These are phyloP conservation scores for Linanthus parryae DNA, from an alignment of 148 eudicot genomes.

Conservation along the genomic window DNA sequence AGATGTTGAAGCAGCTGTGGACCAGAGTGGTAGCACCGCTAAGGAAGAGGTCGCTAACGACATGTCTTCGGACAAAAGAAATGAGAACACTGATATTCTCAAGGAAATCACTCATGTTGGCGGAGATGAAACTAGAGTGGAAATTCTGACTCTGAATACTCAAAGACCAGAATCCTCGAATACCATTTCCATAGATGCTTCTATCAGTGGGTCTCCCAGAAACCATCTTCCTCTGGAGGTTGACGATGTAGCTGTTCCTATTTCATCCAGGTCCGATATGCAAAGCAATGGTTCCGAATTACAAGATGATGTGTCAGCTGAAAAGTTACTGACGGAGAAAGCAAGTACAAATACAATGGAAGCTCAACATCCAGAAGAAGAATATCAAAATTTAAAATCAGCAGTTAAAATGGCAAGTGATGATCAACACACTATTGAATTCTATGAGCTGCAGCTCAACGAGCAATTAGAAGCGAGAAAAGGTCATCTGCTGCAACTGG, in stretches of 20 bases:
- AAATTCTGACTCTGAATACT: constrained; percentile 15
- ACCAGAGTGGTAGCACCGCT: constrained; percentile 4
- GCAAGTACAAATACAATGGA: constrained; percentile 11
- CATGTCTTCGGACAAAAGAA: constrained; percentile 6
- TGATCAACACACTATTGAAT: constrained; percentile 24
- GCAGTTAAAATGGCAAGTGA: constrained; percentile 37
- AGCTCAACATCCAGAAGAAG: constrained; percentile 26
- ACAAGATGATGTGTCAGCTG: too few species aligned
- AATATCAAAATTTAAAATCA: constrained; percentile 38
- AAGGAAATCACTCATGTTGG: constrained; percentile 7
- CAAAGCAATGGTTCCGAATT: too few species aligned
- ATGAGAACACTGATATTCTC: constrained; percentile 6
- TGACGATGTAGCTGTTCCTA: background rate
- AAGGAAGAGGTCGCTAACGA: constrained; percentile 9
- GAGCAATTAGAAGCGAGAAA: constrained; percentile 27
- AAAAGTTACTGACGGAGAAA: constrained; percentile 16
- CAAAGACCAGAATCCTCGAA: constrained; percentile 15
- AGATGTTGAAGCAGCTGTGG: constrained; percentile 18
- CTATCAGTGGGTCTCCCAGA: background rate
- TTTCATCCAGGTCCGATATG: constrained; percentile 2
- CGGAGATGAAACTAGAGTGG: constrained; percentile 15
- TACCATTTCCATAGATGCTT: constrained; percentile 7
- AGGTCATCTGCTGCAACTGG: constrained; percentile 25
- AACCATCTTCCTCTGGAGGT: constrained; percentile 1
- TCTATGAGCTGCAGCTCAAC: constrained; percentile 26